These are phyloP conservation scores for Sporothrix mexicana DNA, from an alignment of 2,329 filamentous ascomycete genomes.

Conservation along the genomic window DNA sequence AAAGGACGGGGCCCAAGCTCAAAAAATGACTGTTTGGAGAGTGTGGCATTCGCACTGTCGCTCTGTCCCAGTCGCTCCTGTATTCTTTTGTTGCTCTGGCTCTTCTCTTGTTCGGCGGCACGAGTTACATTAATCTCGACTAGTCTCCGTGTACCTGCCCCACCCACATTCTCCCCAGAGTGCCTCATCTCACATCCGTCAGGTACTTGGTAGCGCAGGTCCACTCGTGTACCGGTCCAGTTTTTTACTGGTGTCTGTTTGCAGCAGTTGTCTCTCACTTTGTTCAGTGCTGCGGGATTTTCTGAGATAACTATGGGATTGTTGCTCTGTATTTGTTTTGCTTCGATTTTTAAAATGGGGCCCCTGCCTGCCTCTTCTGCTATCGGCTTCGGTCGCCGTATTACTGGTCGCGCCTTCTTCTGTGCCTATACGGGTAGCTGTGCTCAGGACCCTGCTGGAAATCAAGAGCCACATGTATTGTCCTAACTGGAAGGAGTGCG, in stretches of 20 bases:
- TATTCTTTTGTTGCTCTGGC: neutral
- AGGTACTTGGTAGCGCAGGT: constrained; percentile 42
- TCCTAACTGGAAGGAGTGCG: neutral
- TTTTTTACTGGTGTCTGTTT: neutral
- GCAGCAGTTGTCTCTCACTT: neutral
- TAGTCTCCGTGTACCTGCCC: constrained; percentile 41
- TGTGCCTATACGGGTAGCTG: neutral
- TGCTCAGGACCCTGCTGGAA: neutral
- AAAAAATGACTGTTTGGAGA: neutral
- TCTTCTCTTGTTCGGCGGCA: neutral
- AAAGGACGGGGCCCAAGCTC: constrained; percentile 16
- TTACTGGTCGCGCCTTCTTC: neutral
- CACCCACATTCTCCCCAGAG: constrained; percentile 38
- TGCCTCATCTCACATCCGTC: constrained; percentile 38
- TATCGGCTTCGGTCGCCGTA: constrained; percentile 22
- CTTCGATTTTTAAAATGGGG: neutral
- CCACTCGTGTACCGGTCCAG: constrained; percentile 40
- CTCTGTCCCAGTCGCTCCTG: neutral
- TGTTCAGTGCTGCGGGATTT: constrained; percentile 17
- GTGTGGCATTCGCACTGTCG: neutral
- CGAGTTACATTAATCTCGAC: constrained; percentile 43
- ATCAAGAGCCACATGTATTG: neutral
- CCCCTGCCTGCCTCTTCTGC: constrained; percentile 10
- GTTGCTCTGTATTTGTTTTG: constrained; percentile 1
- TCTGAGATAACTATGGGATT: neutral